Base-by-base conservation (phyloP, 208 protist genomes). In the Vickermania ingenoplastis region DNA sequence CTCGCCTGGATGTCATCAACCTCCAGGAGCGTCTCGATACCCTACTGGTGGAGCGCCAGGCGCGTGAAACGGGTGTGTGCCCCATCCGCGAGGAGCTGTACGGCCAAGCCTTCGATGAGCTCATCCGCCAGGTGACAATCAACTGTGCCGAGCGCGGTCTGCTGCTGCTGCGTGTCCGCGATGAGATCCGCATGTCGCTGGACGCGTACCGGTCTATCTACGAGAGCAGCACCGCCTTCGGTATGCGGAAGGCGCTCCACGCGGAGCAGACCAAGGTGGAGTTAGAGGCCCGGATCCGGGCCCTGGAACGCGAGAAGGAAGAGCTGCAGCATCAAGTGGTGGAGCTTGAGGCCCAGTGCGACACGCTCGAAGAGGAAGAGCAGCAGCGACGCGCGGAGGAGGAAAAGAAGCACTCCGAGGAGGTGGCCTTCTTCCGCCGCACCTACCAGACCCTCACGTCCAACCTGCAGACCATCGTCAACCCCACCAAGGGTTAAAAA, bases 111-210 rank as follows among this genome's bases (percentile, higher is more conserved):
- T 99, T 99, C 71, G 97, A 98, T 79, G 85, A 91, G 59, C 57
- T 99, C 11, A 99, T 99, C 65, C 93, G 97, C 1, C 92, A 99
- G 67, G 96, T 99, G 21, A 99, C 98, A 1, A 92, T 99, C 57
- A 98, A 97, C 70, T 99, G 97, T 60, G 91, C 95, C 0, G 97
- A 99, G 83, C 73, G 98, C 21, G 98, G 98, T 0, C 71, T 99
- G 31, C 75, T 99, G 30, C 79, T 99, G 17, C 80, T 99, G 27
- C 87, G 97, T 13, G 94, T 99, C 41, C 76, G 98, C 0, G 97
- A 99, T 64, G 98, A 99, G 67, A 79, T 99, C 53, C 81, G 80
- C 49, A 89, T 90, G 81, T 88, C 83, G 41, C 69, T 94, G 29
- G 83, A 89, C 64, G 83, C 87, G 28, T 89, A 94, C 72, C 83